These are phyloP conservation scores for Colletotrichum orbiculare DNA, from an alignment of 2,329 filamentous ascomycete genomes.

Conservation along the genomic window DNA sequence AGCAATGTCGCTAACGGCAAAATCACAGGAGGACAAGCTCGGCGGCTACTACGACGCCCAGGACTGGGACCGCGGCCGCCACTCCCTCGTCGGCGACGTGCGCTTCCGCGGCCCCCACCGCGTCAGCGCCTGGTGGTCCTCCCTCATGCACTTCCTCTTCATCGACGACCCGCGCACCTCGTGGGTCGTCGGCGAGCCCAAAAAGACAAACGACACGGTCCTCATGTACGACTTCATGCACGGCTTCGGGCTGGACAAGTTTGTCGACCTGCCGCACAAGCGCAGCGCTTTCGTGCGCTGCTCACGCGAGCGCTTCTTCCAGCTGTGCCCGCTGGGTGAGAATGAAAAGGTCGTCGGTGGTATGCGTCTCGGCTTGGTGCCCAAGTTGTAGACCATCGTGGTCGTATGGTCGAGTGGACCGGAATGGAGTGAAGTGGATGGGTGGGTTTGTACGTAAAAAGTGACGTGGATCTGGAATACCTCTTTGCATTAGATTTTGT, in stretches of 20 bases:
- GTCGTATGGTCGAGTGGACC: neutral
- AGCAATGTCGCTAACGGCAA: neutral
- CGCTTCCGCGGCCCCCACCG: constrained; percentile 70
- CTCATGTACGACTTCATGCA: constrained; percentile 80
- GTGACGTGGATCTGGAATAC: neutral
- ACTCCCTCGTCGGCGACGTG: constrained; percentile 69
- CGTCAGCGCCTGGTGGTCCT: constrained; percentile 71
- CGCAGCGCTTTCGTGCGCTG: constrained; percentile 75
- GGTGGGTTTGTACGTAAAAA: constrained; percentile 15
- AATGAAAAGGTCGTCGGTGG: constrained; percentile 67
- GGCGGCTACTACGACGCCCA: constrained; percentile 66
- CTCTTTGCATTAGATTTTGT: neutral
- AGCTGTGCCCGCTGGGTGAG: constrained; percentile 69
- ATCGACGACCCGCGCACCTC: constrained; percentile 69
- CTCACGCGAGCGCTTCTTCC: constrained; percentile 76
- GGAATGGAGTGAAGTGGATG: neutral
- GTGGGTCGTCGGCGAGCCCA: constrained; percentile 75
- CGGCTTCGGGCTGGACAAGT: constrained; percentile 77
- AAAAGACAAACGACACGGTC: constrained; percentile 75
- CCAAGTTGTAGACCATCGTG: constrained; percentile 57
- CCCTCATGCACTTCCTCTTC: constrained; percentile 71
- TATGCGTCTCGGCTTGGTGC: constrained; percentile 63
- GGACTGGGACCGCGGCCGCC: constrained; percentile 68
- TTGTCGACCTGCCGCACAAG: constrained; percentile 79
- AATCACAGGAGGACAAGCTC: constrained; percentile 62